Conservation (phyloP, 768 basidiomycete species). For the Sistotremastrum suecicum region DNA sequence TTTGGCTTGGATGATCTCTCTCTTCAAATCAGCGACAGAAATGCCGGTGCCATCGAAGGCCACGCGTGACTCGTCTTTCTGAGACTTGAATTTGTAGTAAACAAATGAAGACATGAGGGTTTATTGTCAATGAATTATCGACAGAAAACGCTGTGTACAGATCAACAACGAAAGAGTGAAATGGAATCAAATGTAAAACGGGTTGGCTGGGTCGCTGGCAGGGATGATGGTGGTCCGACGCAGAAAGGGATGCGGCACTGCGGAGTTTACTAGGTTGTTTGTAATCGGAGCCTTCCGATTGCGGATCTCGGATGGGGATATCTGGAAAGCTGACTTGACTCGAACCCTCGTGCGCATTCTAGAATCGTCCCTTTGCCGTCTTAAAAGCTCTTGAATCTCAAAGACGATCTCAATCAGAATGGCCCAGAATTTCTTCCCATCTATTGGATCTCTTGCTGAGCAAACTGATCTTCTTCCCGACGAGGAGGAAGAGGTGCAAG, state of each 20-base stretch:
- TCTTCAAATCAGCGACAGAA: slow-evolving; percentile 97
- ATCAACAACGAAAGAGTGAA: too few relatives aligned
- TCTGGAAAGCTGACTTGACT: too few relatives aligned
- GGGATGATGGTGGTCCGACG: too few relatives aligned
- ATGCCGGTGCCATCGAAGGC: slow-evolving; percentile 98
- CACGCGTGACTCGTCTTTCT: slow-evolving; percentile 87
- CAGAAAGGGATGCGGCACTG: too few relatives aligned
- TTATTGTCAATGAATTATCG: not conserved
- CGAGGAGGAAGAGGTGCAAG: slow-evolving; percentile 8
- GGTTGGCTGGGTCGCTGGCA: too few relatives aligned
- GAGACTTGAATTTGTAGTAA: slow-evolving; percentile 95
- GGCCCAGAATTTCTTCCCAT: slow-evolving; percentile 34
- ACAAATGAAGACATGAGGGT: slow-evolving; percentile 75
- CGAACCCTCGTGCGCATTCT: too few relatives aligned
- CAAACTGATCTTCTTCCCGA: slow-evolving; percentile 28
- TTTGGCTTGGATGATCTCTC: slow-evolving; percentile 94
- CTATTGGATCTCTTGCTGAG: slow-evolving; percentile 40
- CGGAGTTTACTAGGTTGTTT: too few relatives aligned
- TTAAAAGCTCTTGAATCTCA: not conserved
- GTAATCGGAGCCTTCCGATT: too few relatives aligned
- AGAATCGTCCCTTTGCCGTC: too few relatives aligned
- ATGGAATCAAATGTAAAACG: too few relatives aligned
- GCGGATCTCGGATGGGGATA: too few relatives aligned
- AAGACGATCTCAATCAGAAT: not conserved
- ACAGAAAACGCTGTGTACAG: too few relatives aligned